Evolutionary conservation across 1,284 basidiomycete genomes (phyloP).

Genomic region (Cryptococcus jaspeensis): DNA sequence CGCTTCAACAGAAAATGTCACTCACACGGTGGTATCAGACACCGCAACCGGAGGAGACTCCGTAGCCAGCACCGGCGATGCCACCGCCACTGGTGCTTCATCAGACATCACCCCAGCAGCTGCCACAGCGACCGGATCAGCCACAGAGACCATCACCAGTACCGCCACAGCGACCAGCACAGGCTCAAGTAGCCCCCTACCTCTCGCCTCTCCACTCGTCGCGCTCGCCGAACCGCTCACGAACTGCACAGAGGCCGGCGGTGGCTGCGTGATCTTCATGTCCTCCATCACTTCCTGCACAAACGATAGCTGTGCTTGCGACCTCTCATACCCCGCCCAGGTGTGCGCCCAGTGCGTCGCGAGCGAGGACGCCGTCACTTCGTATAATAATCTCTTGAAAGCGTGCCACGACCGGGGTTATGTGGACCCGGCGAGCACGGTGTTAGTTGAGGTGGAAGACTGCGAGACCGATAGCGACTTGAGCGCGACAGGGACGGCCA

Average conservation of each 20-base stretch:
- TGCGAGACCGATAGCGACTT: neutral
- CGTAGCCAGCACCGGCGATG: too few relatives aligned
- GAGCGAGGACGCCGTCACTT: slow-evolving; percentile 4
- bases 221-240: neutral
- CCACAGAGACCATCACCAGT: neutral
- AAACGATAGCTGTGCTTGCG: slow-evolving; percentile 14
- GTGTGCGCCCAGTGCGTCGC: slow-evolving; percentile 16
- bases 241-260: slow-evolving; percentile 7
- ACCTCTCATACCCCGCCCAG: slow-evolving; percentile 13
- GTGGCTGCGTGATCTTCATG: slow-evolving; percentile 12
- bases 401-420: slow-evolving; percentile 7
- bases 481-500: neutral
- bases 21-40: too few relatives aligned
- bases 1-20: too few relatives aligned
- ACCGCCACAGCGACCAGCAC: neutral
- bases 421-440: slow-evolving; percentile 6
- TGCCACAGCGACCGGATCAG: neutral
- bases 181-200: neutral
- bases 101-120: neutral
- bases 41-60: too few relatives aligned
- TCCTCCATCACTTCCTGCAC: slow-evolving; percentile 6
- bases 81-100: too few relatives aligned
- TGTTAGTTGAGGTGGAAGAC: slow-evolving; percentile 4
- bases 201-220: slow-evolving; percentile 3
- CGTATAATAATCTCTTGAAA: slow-evolving; percentile 11